phyloP scores from a whole-genome alignment of 2,329 filamentous ascomycete genomes.

The Aureobasidium subglaciale region DNA sequence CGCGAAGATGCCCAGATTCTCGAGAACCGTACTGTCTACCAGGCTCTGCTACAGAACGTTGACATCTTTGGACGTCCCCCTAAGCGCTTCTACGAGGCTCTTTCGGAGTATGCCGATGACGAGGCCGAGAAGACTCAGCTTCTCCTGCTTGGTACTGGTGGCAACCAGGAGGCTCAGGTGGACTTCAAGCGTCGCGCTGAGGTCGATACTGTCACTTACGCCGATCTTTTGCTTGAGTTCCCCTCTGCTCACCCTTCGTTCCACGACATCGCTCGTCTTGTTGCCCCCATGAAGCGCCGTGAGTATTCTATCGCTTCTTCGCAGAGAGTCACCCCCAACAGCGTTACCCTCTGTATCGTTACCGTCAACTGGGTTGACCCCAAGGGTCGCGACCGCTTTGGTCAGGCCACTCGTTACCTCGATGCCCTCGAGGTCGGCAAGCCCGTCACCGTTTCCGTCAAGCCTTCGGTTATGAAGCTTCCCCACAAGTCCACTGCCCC shows the following conservation, averaged over 20 bases:
- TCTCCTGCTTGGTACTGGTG: constrained; percentile 59
- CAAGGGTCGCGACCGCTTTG: constrained; percentile 78
- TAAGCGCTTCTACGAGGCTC: constrained; percentile 93
- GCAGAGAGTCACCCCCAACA: constrained; percentile 83
- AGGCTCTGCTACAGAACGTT: constrained; percentile 83
- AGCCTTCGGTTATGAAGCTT: constrained; percentile 99
- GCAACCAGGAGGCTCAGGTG: constrained; percentile 62
- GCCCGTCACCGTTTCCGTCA: constrained; percentile 84
- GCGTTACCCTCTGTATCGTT: constrained; percentile 93
- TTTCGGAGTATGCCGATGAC: constrained; percentile 79
- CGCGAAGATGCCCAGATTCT: constrained; percentile 67
- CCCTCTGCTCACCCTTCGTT: constrained; percentile 80
- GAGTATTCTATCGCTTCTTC: constrained; percentile 99
- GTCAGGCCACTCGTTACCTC: constrained; percentile 88
- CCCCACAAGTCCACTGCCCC: constrained; percentile 79
- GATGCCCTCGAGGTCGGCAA: constrained; percentile 67
- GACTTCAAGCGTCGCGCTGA: constrained; percentile 92
- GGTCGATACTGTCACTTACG: constrained; percentile 84
- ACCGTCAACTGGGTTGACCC: constrained; percentile 93
- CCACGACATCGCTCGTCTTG: constrained; percentile 80
- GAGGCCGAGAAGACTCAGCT: constrained; percentile 76
- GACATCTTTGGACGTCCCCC: constrained; percentile 96
- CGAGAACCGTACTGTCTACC: constrained; percentile 88
- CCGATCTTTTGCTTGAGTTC: constrained; percentile 85
- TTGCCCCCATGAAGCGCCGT: constrained; percentile 86